Evolutionary conservation across 2,329 filamentous ascomycete species (phyloP).

Genomic region (Calonectria henricotiae): DNA sequence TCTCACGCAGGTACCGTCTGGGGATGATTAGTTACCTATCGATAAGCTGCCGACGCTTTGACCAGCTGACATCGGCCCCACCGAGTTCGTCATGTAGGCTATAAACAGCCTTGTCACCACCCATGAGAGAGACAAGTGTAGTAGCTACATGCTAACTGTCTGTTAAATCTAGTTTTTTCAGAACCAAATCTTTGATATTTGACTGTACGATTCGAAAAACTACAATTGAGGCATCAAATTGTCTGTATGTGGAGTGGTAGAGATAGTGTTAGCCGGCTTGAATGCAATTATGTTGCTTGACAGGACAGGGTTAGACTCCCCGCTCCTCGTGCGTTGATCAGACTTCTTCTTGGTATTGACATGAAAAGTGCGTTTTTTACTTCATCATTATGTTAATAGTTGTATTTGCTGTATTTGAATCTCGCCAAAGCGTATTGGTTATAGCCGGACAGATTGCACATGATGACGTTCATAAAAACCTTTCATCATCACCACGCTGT

Average conservation of each 20-base stretch:
- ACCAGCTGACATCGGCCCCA: slow-evolving; percentile 28
- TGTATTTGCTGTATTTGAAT: neutral
- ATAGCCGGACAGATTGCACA: neutral
- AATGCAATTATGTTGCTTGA: no score
- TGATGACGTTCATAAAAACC: neutral
- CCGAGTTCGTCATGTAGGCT: slow-evolving; percentile 17
- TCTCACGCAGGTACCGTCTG: slow-evolving; percentile 27
- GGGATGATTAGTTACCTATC: slow-evolving; percentile 42
- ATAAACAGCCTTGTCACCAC: slow-evolving; percentile 1
- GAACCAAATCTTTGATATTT: no score
- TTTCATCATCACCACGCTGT: neutral
- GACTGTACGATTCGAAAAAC: no score
- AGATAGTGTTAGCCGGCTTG: no score
- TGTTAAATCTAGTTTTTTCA: neutral
- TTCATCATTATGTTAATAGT: neutral
- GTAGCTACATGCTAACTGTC: neutral
- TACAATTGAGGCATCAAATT: no score
- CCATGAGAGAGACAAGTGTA: neutral
- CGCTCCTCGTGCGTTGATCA: no score
- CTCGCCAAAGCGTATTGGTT: neutral
- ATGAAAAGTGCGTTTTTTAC: no score
- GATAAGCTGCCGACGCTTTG: slow-evolving; percentile 42
- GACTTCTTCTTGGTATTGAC: no score
- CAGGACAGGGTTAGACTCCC: no score
- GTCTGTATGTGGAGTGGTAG: no score